Percentiles rank a stretch among this genome's conserved stretches.
Evolutionary conservation across 768 basidiomycete species (phyloP).

Genomic region (Russula sp.): DNA sequence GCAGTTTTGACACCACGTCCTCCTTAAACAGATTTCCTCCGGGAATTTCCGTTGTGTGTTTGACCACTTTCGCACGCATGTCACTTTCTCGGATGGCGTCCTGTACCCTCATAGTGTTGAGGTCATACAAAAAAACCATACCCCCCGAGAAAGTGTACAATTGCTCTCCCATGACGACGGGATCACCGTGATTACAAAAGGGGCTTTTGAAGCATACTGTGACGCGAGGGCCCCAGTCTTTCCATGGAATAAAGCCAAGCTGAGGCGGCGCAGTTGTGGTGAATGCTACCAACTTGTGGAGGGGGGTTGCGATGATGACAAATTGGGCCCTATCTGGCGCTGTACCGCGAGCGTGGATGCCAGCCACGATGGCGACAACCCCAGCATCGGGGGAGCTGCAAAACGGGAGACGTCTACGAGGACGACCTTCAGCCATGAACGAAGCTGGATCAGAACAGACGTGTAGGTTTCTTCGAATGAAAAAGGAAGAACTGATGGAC

Average conservation of each 20-base stretch:
- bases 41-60: background rate
- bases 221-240: background rate
- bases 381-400: background rate
- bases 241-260: background rate
- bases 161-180: background rate
- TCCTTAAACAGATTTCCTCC: background rate
- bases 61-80: background rate
- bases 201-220: background rate
- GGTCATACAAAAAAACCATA: background rate
- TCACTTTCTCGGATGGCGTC: background rate
- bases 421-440: background rate
- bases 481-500: background rate
- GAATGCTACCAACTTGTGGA: background rate
- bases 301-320: background rate
- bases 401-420: background rate
- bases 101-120: background rate
- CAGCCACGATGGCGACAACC: no score
- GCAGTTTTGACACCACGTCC: background rate
- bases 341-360: no score
- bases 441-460: background rate
- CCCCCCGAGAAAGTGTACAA: background rate
- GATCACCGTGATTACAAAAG: background rate
- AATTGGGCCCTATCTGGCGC: background rate
- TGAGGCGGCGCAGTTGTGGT: background rate
- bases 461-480: background rate